Base-by-base conservation (phyloP, 306 rosid genomes). In the Oemleria cerasiformis region DNA sequence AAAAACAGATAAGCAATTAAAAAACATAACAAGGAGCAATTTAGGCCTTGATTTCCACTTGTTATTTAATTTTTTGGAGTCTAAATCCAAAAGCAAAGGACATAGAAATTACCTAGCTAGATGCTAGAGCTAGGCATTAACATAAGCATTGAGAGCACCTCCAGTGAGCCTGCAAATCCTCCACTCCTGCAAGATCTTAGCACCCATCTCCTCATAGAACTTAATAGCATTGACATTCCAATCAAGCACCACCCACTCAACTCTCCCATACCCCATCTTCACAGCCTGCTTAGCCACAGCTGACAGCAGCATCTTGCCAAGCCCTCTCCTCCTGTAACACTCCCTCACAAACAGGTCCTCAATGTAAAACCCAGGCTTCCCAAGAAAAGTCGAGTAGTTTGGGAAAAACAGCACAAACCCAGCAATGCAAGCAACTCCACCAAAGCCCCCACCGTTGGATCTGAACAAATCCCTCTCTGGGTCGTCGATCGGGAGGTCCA, bases 271-370 rank as follows among this genome's bases (percentile, higher is more conserved):
- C 7, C 87, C 96, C 98, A 90, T 88, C 80, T 78, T 84, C 84
- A 90, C 98, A 5, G 98, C 98, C 50, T 92, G 98, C 39, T 72
- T 86, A 4, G 96, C 97, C 74, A 92, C 97, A 8, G 90, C 86
- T 0, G 92, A 78, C 1, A 90, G 82, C 65, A 92, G 65, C 81
- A 84, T 78, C 41, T 63, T 88, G 57, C 98, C 93, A 3, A 93
- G 34, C 51, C 98, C 96, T 19, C 84, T 93, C 80, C 98, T 85
- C 63, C 97, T 56, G 12, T 88, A 93, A 55, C 92, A 81, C 76
- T 87, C 96, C 63, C 98, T 85, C 63, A 93, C 93, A 58, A 88
- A 88, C 67, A 93, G 3, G 70, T 90, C 93, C 84, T 93, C 97
- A 9, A 93, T 73, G 12, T 88, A 93, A 40, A 93, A 88, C 77